Base-by-base conservation (phyloP, 352 stramenopile genomes). In the Pythium utonaiense region DNA sequence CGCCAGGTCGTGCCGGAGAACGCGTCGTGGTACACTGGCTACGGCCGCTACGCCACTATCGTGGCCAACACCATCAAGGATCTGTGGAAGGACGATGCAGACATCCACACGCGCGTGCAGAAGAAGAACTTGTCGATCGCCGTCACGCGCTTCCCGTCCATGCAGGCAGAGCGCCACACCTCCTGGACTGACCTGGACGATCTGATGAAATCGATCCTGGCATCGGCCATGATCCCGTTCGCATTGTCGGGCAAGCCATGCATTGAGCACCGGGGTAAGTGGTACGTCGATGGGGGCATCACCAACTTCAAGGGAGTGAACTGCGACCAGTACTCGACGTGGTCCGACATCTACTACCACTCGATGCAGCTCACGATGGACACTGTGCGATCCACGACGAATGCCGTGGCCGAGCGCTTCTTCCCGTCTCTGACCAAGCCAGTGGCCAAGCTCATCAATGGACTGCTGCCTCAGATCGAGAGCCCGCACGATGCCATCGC, bases 261-360 rank as follows among this genome's bases (percentile, higher is more conserved):
- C 62, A 82, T 88, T 54, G 59, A 67, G 34, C 77, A 86, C 62
- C 77, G 78, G 34, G 80, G 77, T 6, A 45, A 86, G 33, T 86
- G 77, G 75, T 89, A 89, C 60, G 70, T 89, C n/a, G 80, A 89
- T 57, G 80, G 80, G 42, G 75, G 68, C 41, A 71, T 89, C 57
- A 88, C 75, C 66, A 89, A 88, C 66, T 88, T 88, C 38, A 89
- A 86, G 56, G 80, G 80, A 28, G 67, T 86, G 25, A 77, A 78
- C 58, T 72, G 71, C 44, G 79, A 81, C 42, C 58, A 75, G 21
- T 88, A 89, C 70, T 79, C 72, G 57, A 89, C 80, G 7, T 73
- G 64, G 70, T 66, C 69, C 27, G 80, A 88, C 22, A 8, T 89
- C 5, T 73, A 73, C 53, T 86, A 76, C 66, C 75, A 89, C 66